Percentiles rank a stretch among this genome's conserved stretches.
Conservation (phyloP, 768 basidiomycete species). For the Boletales sp. region DNA sequence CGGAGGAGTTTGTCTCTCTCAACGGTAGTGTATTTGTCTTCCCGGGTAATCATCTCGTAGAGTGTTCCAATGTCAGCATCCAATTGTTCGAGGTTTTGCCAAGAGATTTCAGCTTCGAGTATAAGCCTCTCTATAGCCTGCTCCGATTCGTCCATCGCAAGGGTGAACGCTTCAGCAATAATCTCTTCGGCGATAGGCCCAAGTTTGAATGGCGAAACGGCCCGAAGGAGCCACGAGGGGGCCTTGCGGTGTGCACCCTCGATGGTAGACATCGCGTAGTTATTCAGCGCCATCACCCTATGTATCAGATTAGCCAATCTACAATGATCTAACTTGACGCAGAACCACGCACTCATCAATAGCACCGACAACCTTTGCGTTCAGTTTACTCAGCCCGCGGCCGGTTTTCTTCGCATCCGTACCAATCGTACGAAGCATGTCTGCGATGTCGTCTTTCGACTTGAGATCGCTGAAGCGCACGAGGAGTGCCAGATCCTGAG, state of each 20-base stretch:
- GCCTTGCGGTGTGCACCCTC: slow-evolving; percentile 30
- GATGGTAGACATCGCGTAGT: slow-evolving; percentile 63
- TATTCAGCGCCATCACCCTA: slow-evolving; percentile 73
- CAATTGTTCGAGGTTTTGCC: slow-evolving; percentile 54
- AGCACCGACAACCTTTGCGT: slow-evolving; percentile 65
- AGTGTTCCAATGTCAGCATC: slow-evolving; percentile 57
- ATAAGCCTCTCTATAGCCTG: slow-evolving; percentile 51
- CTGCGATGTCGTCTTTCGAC: slow-evolving; percentile 54
- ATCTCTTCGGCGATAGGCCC: slow-evolving; percentile 39
- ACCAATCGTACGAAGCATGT: slow-evolving; percentile 51
- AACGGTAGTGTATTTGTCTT: slow-evolving; percentile 43
- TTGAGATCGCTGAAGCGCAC: slow-evolving; percentile 62
- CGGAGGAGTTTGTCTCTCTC: slow-evolving; percentile 56
- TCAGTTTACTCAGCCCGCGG: slow-evolving; percentile 56
- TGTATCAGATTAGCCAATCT: slow-evolving; percentile 1
- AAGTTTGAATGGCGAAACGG: slow-evolving; percentile 39
- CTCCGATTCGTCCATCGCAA: slow-evolving; percentile 61
- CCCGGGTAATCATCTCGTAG: slow-evolving; percentile 57
- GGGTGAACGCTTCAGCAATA: slow-evolving; percentile 51
- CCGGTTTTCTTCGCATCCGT: slow-evolving; percentile 59
- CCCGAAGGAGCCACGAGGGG: slow-evolving; percentile 29
- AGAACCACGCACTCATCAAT: slow-evolving; percentile 60
- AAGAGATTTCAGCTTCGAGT: slow-evolving; percentile 61
- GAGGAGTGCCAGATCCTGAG: slow-evolving; percentile 59
- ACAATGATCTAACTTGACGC: neutral